These are phyloP conservation scores for Pseudopithomyces maydicus DNA, from an alignment of 2,329 filamentous ascomycete species.

Conservation along the genomic window DNA sequence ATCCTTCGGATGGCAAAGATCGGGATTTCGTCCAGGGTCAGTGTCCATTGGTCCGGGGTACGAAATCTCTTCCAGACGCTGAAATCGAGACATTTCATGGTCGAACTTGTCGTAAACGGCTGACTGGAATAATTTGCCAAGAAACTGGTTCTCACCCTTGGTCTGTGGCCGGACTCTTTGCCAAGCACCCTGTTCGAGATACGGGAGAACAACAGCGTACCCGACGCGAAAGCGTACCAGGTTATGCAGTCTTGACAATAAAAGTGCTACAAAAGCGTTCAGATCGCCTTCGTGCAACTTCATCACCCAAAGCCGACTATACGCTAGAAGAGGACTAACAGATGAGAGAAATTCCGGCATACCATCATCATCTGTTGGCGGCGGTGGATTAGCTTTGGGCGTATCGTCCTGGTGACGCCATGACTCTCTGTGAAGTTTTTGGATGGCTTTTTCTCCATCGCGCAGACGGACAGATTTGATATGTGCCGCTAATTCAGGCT, in stretches of 20 bases:
- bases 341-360: neutral
- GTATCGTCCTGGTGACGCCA: neutral
- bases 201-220: neutral
- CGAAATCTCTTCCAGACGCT: neutral
- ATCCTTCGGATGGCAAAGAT: neutral
- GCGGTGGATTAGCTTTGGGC: neutral
- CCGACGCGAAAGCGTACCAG: slow-evolving; percentile 4
- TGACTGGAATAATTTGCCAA: slow-evolving; percentile 3
- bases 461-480: slow-evolving; percentile 6
- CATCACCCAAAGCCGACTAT: slow-evolving; percentile 2
- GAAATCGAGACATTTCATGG: neutral
- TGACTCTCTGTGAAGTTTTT: neutral
- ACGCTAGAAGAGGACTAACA: neutral
- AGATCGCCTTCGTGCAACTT: slow-evolving; percentile 4
- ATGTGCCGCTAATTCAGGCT: neutral
- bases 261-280: slow-evolving; percentile 1
- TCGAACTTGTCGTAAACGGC: neutral
- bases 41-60: neutral
- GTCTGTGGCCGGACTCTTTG: neutral
- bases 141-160: slow-evolving; percentile 3
- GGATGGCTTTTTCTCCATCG: slow-evolving; percentile 1
- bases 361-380: slow-evolving; percentile 3
- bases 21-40: slow-evolving; percentile 1
- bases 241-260: neutral
- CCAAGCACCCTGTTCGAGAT: neutral